Evolutionary conservation across 768 basidiomycete genomes (phyloP), one percentile per base, ranked within the genome.

Genomic region (Tylopilus rubrobrunneus): DNA sequence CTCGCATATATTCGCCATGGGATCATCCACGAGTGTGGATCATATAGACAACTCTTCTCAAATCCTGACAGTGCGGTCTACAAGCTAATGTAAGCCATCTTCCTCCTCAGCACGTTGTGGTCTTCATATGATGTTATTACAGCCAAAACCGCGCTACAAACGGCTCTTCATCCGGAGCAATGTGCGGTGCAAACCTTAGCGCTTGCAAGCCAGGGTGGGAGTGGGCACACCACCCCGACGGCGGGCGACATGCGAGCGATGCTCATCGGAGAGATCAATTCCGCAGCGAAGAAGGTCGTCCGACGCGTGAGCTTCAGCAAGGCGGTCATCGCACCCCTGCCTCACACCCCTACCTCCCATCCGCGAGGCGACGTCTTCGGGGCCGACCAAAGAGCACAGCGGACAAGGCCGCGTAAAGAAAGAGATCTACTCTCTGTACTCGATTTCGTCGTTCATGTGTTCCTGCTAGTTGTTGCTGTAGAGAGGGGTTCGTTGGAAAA

Each of bases 321-420:
- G 56, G 82, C 88, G n/a, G 11, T 71, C 19, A 62, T 87, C 34
- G 80, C n/a, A n/a, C n/a, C n/a, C n/a, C n/a, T n/a, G n/a, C n/a
- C n/a, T n/a, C n/a, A n/a, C 76, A 11, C 62, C 72, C 12, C 66
- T 71, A 8, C 67, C 76, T 3, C 62, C 75, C n/a, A n/a, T n/a
- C n/a, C n/a, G n/a, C n/a, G n/a, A n/a, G n/a, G 61, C 71, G 3
- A 59, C 71, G 29, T 73, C 76, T 0, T 70, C 74, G 27, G 85
- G 83, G 2, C 67, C 83, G 14, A 76, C 78, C 15, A 83, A 83
- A 62, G 89, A 91, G 65, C 86, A 90, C 66, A 78, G 74, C 49
- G 90, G 93, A 62, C 84, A 86, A 64, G 93, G 93, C 5, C 80
- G 78, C 25, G 93, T 96, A 52, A 92, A 92, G 69, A 62, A 66